Base-by-base conservation (phyloP, 2,329 filamentous ascomycete species). In the Colletotrichum caudatum region DNA sequence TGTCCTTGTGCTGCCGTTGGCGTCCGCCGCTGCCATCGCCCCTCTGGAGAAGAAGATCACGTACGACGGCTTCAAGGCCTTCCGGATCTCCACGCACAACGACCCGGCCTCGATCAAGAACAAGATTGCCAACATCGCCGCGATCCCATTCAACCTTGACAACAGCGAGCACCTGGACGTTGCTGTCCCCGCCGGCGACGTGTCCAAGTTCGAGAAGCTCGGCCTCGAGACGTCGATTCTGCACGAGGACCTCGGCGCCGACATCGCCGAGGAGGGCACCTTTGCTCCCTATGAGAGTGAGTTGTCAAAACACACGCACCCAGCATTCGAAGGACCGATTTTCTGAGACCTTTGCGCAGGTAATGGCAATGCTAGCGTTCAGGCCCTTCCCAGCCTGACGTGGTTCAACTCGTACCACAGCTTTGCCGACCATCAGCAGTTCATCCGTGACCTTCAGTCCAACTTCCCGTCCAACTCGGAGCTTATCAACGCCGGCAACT, bases 361-460 rank as follows among this genome's bases (percentile, higher is more conserved):
- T 9, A 72, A 61, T 2, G 64, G 37, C 14, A 58, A 60, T n/a
- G 48, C 48, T 9, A 59, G n/a, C 8, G 26, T 69, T 3, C 64
- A 62, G 51, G 60, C 61, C 1, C 73, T 77, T 4, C 75, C 76
- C 53, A 77, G 78, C 70, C 69, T 77, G 39, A 78, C 83, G 11
- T 89, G 85, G 83, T 90, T 89, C 78, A 81, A 85, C 66, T 81
- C 81, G 1, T 90, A 89, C 75, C 88, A 90, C 73, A 48, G 79
- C 1, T 88, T 87, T 69, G 79, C 79, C 3, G 84, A 88, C 69
- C 88, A 89, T 74, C 69, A 85, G 18, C 77, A 82, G 35, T 90
- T 83, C 73, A 79, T 88, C 37, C 76, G 78, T 0, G 83, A 86
- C 58, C 77, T 90, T 3, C 80, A 82, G n/a, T 74, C 79, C 0